Conservation (phyloP, 1,139 yeast species). For the Kurtzmaniella quercitrusa region DNA sequence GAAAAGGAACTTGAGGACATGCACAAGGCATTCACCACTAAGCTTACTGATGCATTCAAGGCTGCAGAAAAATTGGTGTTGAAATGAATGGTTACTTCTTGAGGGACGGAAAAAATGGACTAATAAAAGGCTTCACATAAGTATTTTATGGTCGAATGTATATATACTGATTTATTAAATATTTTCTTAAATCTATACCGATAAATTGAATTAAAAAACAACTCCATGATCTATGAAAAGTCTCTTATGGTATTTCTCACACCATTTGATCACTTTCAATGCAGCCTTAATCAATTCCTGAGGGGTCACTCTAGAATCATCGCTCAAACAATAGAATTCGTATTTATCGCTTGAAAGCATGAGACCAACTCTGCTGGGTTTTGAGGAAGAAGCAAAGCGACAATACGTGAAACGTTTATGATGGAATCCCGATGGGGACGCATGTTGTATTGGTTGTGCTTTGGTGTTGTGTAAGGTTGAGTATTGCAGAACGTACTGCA, state of each 20-base stretch:
- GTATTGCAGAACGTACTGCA: slow-evolving; percentile 31
- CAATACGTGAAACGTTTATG: background rate
- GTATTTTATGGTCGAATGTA: background rate
- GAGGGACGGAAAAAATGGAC: background rate
- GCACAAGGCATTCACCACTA: slow-evolving; percentile 59
- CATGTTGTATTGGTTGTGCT: slow-evolving; percentile 20
- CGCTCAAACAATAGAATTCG: slow-evolving; percentile 39
- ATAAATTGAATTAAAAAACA: slow-evolving; percentile 10
- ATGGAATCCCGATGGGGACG: background rate
- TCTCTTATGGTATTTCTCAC: slow-evolving; percentile 32
- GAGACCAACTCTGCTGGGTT: slow-evolving; percentile 25
- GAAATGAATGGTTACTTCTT: slow-evolving; percentile 23
- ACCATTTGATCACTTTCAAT: slow-evolving; percentile 36
- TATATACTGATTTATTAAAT: no score
- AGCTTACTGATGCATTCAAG: slow-evolving; percentile 56
- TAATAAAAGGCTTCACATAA: no score
- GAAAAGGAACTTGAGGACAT: slow-evolving; percentile 61
- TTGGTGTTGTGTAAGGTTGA: slow-evolving; percentile 26
- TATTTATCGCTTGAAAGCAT: slow-evolving; percentile 33
- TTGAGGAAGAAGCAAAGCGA: background rate
- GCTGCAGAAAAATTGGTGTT: slow-evolving; percentile 51
- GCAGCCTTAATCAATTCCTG: slow-evolving; percentile 30
- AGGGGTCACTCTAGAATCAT: slow-evolving; percentile 19
- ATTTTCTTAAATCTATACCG: no score
- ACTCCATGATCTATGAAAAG: slow-evolving; percentile 29